Conservation (phyloP, 2,329 filamentous ascomycete genomes). For the Cercospora zeae-maydis region DNA sequence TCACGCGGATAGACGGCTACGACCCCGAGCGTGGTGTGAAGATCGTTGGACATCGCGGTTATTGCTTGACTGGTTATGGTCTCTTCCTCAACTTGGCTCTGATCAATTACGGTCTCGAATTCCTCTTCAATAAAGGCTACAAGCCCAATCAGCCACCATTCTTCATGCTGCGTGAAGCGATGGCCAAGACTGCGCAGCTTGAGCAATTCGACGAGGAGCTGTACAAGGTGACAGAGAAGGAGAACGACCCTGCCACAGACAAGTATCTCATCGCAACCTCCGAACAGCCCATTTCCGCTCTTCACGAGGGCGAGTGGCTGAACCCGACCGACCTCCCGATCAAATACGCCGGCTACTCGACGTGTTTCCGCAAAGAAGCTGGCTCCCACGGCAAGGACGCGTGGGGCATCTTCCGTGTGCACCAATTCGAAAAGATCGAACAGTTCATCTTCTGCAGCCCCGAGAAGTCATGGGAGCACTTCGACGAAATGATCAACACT, state of each 20-base stretch:
- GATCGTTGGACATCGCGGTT: conserved; percentile 89
- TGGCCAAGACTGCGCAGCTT: conserved; percentile 97
- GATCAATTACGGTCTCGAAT: conserved; percentile 91
- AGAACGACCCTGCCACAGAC: conserved; percentile 75
- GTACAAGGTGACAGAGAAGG: conserved; percentile 87
- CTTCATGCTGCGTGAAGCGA: conserved; percentile 92
- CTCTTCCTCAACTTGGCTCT: conserved; percentile 89
- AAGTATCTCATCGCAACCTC: conserved; percentile 82
- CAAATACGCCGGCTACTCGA: conserved; percentile 83
- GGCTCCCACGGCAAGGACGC: conserved; percentile 88
- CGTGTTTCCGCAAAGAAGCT: conserved; percentile 93
- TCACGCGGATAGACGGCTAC: conserved; percentile 82
- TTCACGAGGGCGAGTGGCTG: conserved; percentile 90
- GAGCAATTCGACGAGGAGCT: conserved; percentile 97
- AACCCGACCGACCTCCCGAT: conserved; percentile 79
- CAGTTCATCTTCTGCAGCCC: conserved; percentile 79
- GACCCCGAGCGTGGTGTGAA: conserved; percentile 91
- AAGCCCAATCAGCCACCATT: conserved; percentile 67
- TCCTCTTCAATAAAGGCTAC: conserved; percentile 69
- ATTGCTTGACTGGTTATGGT: conserved; percentile 86
- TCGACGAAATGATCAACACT: conserved; percentile 85
- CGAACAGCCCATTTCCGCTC: conserved; percentile 87
- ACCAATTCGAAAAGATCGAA: conserved; percentile 94
- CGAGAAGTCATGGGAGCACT: conserved; percentile 87
- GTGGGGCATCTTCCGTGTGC: conserved; percentile 96